Evolutionary conservation across 331 rosid species (phyloP), one percentile per base, ranked within the genome.

Genomic region (Stylosanthes scabra): DNA sequence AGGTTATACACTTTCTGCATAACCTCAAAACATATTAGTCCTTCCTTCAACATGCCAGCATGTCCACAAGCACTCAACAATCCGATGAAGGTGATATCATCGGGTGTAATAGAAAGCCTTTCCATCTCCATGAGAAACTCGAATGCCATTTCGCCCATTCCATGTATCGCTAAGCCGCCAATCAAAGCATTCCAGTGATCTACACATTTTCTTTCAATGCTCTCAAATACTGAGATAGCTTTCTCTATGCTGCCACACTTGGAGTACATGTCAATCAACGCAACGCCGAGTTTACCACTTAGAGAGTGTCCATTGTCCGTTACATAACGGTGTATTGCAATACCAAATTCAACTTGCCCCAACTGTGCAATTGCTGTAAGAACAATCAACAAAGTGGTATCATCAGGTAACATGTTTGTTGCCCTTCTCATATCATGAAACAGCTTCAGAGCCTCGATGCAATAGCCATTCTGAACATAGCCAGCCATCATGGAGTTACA

Each of bases 111-210:
- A 11, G 74, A 84, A 80, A 74, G 52, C 62, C 83, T 87, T 65
- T 78, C 79, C 93, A 91, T 87, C 69, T 91, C 81, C 83, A 82
- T 13, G 59, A 91, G 83, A 87, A 87, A 68, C 49, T 37, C 59
- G 6, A 91, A 82, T 59, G 93, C 88, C 80, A 70, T 76, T 65
- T 79, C 82, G 2, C 97, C 89, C 78, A 80, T 73, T 40, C 97
- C 91, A 14, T 89, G 88, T 70, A 85, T 76, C 11, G 96, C 91
- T 50, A 84, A 74, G 42, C 97, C 93, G 8, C 90, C 87, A 9
- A 91, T 89, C 83, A 89, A 66, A 52, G 93, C 95, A 67, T 89
- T 89, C 93, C 96, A 91, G 63, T 91, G 95, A 85, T 89, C 95
- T 29, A 91, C 83, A 7, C 75, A 66, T 80, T 80, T 91, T 54